Evolutionary conservation across 768 basidiomycete species (phyloP), one percentile per base, ranked within the genome.

Genomic region (Saitozyma podzolica): DNA sequence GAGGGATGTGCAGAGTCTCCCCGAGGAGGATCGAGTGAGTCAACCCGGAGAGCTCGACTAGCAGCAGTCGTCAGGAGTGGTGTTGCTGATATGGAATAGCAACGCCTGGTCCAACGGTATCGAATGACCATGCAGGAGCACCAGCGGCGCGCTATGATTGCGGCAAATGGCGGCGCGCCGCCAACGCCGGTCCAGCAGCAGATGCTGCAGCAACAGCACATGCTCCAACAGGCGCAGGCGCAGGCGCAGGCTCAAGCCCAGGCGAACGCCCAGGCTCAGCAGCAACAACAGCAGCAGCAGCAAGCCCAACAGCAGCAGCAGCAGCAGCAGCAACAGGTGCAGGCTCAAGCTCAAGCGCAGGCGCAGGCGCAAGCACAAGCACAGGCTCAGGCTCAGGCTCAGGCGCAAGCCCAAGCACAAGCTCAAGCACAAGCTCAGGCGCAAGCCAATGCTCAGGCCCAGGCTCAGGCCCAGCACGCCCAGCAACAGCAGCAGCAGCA

Each of bases 1-100:
- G 8, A 61, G 66, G 42, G 67, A 73, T 55, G 71, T 70, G 9
- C 56, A 66, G 9, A 63, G 50, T 19, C 53, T 75, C 56, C 51
- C 63, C 4, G 74, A 70, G 19, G 71, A 70, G 16, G 74, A 75
- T 13, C 60, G 64, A 56, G 73, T 74, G 52, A 65, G 73, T 70
- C n/a, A 1, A 17, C 11, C 11, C 17, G 17, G 11, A 17, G 11
- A 29, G 2, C 29, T 29, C 29, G 29, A 29, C 2, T 29, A 29
- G 29, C n/a, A 47, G 13, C 45, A 6, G 6, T 47, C 13, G n/a
- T 47, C 2, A 47, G 13, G 40, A 17, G 13, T 29, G 2, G 29
- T 29, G 13, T 47, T 51, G 56, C 59, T 64, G 51, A 62, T 53
- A 47, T 37, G 40, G 8, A 49, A 8, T 54, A 75, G 74, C 59